Percentiles rank a stretch among this genome's conserved stretches.
These are phyloP conservation scores for Clonostachys sp. DNA, from an alignment of 2,329 filamentous ascomycete species.

Conservation along the genomic window DNA sequence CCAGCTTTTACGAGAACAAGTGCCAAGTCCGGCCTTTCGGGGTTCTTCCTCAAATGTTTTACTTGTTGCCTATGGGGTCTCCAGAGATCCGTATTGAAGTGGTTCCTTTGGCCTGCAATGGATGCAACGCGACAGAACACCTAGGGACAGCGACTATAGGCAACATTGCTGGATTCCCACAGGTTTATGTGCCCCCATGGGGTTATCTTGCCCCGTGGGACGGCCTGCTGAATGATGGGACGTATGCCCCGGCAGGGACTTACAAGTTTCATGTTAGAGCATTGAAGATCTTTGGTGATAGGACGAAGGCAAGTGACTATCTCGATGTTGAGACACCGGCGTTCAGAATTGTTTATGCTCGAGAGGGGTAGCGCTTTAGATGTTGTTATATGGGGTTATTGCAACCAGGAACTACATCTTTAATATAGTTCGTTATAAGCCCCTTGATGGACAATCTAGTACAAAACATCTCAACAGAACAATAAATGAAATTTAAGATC, in stretches of 20 bases:
- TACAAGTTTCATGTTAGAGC: conserved; percentile 46
- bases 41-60: no score
- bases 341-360: conserved; percentile 37
- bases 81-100: conserved; percentile 36
- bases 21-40: no score
- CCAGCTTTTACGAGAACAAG: no score
- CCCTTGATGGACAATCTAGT: no score
- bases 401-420: no score
- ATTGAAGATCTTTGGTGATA: conserved; percentile 46
- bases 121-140: conserved; percentile 17
- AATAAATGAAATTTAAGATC: no score
- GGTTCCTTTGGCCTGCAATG: conserved; percentile 27
- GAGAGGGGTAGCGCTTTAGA: neutral
- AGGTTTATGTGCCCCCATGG: conserved; percentile 19
- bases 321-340: conserved; percentile 32
- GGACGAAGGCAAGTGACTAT: conserved; percentile 35
- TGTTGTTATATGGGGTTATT: no score
- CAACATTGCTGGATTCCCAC: conserved; percentile 33
- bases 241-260: conserved; percentile 38
- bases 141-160: conserved; percentile 36
- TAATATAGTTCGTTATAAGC: no score
- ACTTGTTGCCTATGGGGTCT: no score
- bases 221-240: conserved; percentile 39
- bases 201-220: conserved; percentile 28
- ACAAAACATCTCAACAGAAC: no score